These are phyloP conservation scores for Stevia rebaudiana DNA, from an alignment of 140 eudicot genomes.

Conservation along the genomic window DNA sequence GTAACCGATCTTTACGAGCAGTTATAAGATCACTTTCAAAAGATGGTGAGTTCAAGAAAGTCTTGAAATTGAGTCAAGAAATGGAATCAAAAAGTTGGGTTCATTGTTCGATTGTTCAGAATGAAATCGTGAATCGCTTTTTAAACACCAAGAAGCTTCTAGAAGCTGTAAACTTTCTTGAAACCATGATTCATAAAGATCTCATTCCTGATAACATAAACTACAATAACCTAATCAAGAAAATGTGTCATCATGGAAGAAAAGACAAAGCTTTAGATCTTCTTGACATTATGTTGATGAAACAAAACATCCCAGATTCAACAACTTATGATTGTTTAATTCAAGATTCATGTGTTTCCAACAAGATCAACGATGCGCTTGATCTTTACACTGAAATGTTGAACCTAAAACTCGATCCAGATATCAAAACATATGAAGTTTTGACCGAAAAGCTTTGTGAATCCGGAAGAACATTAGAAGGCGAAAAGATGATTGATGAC, in stretches of 20 bases:
- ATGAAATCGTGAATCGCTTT: constrained; percentile 36
- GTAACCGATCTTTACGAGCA: constrained; percentile 50
- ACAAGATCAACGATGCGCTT: constrained; percentile 44
- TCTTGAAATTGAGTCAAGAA: constrained; percentile 57
- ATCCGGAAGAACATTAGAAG: constrained; percentile 50
- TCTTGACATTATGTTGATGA: constrained; percentile 55
- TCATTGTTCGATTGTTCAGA: constrained; percentile 48
- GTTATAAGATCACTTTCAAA: constrained; percentile 35
- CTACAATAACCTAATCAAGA: constrained; percentile 54
- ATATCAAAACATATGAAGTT: constrained; percentile 41
- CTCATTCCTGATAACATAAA: constrained; percentile 43
- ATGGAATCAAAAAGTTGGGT: constrained; percentile 60
- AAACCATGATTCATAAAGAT: constrained; percentile 38
- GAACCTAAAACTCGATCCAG: constrained; percentile 45
- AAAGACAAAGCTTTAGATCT: constrained; percentile 56
- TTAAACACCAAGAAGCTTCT: constrained; percentile 27
- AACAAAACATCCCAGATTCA: constrained; percentile 45
- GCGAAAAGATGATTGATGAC: constrained; percentile 43
- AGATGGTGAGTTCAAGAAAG: constrained; percentile 39
- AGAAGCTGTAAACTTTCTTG: constrained; percentile 56
- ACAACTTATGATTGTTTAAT: constrained; percentile 49
- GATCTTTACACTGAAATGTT: constrained; percentile 66
- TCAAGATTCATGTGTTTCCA: constrained; percentile 34
- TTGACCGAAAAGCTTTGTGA: constrained; percentile 44
- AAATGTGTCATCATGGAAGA: constrained; percentile 40